phyloP scores from a whole-genome alignment of 306 rosid species.

The Rubus idaeus region DNA sequence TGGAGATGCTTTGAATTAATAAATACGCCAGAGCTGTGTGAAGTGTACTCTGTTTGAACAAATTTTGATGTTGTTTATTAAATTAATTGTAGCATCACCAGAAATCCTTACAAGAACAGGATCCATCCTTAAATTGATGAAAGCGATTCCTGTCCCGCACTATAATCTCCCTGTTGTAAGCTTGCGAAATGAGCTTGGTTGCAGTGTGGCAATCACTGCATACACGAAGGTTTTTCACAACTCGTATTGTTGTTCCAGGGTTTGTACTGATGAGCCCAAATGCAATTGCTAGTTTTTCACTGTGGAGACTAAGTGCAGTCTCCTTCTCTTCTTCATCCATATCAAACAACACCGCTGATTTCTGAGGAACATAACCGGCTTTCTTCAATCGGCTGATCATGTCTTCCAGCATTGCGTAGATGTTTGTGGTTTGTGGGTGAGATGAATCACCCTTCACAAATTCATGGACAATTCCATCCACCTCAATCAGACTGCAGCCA shows the following conservation, averaged over 20 bases:
- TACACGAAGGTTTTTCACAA: slow-evolving; percentile 32
- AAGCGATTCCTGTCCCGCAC: slow-evolving; percentile 22
- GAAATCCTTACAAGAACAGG: slow-evolving; percentile 30
- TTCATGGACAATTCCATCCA: slow-evolving; percentile 26
- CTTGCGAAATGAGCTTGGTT: slow-evolving; percentile 26
- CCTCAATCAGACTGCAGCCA: slow-evolving; percentile 28
- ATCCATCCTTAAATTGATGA: slow-evolving; percentile 27
- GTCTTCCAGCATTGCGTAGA: slow-evolving; percentile 27
- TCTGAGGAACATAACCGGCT: slow-evolving; percentile 27
- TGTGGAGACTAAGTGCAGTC: slow-evolving; percentile 34
- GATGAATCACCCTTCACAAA: slow-evolving; percentile 28
- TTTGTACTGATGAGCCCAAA: slow-evolving; percentile 30
- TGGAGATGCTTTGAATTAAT: slow-evolving; percentile 2
- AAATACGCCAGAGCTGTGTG: not conserved
- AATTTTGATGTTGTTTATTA: not conserved
- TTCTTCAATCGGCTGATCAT: slow-evolving; percentile 23
- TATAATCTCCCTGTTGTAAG: slow-evolving; percentile 23
- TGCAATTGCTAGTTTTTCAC: slow-evolving; percentile 35
- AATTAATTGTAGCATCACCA: slow-evolving; percentile 21
- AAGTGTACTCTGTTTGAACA: not conserved
- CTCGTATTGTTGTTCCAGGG: slow-evolving; percentile 28
- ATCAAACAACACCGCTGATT: slow-evolving; percentile 23
- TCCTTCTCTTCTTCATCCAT: slow-evolving; percentile 37
- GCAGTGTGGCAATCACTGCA: slow-evolving; percentile 31
- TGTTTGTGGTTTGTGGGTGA: slow-evolving; percentile 5